Evolutionary conservation across 768 basidiomycete genomes (phyloP).

Genomic region (Galerina sulciceps): DNA sequence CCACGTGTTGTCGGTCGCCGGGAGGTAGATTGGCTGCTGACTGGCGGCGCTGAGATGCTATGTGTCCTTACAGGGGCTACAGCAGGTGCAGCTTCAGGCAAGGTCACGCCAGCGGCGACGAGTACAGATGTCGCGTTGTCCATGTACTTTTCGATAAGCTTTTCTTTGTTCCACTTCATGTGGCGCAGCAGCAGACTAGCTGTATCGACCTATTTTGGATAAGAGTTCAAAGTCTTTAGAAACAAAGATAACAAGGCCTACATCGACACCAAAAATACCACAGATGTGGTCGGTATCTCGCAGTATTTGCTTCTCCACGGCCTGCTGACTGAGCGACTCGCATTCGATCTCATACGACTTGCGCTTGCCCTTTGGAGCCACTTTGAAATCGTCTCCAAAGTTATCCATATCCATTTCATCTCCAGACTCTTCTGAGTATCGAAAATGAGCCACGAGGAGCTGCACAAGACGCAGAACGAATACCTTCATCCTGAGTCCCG

Average conservation of each 20-base stretch:
- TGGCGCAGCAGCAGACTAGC: conserved; percentile 82
- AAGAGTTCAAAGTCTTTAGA: neutral
- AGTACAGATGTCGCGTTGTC: conserved; percentile 80
- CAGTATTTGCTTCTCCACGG: conserved; percentile 80
- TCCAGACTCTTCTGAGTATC: conserved; percentile 33
- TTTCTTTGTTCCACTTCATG: conserved; percentile 95
- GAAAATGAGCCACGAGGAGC: neutral
- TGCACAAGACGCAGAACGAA: conserved; percentile 1
- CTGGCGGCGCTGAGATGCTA: conserved; percentile 16
- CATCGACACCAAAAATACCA: conserved; percentile 87
- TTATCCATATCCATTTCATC: conserved; percentile 76
- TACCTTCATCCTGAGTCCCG: conserved; percentile 60
- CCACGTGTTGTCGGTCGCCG: conserved; percentile 42
- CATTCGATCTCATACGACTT: conserved; percentile 90
- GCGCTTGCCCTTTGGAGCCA: conserved; percentile 54
- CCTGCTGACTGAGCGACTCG: conserved; percentile 69
- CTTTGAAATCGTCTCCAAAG: conserved; percentile 66
- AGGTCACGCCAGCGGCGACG: conserved; percentile 70
- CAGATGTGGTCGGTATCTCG: conserved; percentile 85
- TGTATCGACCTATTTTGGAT: conserved; percentile 52
- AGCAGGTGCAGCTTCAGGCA: conserved; percentile 46
- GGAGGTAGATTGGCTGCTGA: conserved; percentile 18
- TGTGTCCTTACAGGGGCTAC: conserved; percentile 34
- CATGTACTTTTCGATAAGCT: conserved; percentile 96
- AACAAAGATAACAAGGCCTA: conserved; percentile 46